phyloP scores from a whole-genome alignment of 345 rosid genomes.

The Abelmoschus esculentus region DNA sequence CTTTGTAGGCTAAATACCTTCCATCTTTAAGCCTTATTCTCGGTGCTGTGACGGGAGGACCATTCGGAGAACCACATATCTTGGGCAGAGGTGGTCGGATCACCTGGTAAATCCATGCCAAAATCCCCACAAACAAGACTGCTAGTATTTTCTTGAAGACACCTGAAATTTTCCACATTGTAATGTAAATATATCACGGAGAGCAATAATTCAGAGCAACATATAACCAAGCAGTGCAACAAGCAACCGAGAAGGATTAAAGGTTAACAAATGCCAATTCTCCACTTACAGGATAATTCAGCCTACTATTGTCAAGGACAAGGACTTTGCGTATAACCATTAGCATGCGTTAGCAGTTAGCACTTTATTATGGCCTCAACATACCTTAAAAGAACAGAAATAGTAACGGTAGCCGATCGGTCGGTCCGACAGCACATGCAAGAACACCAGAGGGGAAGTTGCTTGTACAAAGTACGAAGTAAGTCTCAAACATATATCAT shows the following conservation, averaged over 20 bases:
- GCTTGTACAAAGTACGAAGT: neutral
- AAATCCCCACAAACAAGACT: slow-evolving; percentile 31
- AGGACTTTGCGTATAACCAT: neutral
- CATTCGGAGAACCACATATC: slow-evolving; percentile 36
- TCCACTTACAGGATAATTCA: neutral
- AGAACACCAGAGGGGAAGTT: neutral
- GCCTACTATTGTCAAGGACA: neutral
- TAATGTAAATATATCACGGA: neutral
- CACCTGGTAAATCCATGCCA: slow-evolving; percentile 35
- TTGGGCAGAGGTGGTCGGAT: slow-evolving; percentile 48
- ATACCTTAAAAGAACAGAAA: neutral
- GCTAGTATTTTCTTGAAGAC: slow-evolving; percentile 21
- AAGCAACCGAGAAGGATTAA: neutral
- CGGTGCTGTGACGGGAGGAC: slow-evolving; percentile 42
- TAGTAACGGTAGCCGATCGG: neutral
- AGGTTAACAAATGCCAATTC: neutral
- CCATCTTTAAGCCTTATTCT: slow-evolving; percentile 58
- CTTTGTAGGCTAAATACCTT: slow-evolving; percentile 55
- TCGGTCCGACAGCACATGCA: neutral
- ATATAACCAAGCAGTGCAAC: neutral
- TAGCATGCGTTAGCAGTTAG: neutral
- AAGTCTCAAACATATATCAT: too few species aligned
- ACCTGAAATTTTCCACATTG: slow-evolving; percentile 26
- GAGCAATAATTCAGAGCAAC: neutral
- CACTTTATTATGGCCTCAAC: neutral